Percentiles rank a stretch among this genome's conserved stretches.
phyloP scores from a whole-genome alignment of 2,329 filamentous ascomycete species.

The Aspergillus pseudotamarii region DNA sequence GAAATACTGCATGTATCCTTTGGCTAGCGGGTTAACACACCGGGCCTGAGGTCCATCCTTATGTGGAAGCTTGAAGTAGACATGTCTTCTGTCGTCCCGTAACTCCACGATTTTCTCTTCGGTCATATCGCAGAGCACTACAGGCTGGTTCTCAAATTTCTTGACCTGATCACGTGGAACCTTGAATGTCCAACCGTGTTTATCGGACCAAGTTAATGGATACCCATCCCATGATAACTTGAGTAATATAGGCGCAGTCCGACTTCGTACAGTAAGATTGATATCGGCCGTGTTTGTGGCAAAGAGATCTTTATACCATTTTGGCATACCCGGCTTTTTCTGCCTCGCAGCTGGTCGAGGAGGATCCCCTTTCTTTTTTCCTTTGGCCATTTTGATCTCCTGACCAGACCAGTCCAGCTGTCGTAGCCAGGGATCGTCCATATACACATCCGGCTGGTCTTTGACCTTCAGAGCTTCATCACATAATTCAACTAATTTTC shows the following conservation, averaged over 20 bases:
- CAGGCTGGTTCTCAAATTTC: constrained; percentile 70
- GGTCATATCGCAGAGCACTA: constrained; percentile 73
- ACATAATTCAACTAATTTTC: constrained; percentile 72
- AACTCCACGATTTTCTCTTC: constrained; percentile 71
- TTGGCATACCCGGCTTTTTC: constrained; percentile 91
- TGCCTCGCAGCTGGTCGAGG: constrained; percentile 78
- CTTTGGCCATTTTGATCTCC: constrained; percentile 87
- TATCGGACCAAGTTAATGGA: constrained; percentile 90
- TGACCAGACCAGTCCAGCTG: constrained; percentile 97
- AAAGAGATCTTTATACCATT: constrained; percentile 95
- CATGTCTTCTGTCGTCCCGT: constrained; percentile 64
- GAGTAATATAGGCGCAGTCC: constrained; percentile 82
- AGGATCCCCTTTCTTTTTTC: constrained; percentile 81
- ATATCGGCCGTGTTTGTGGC: constrained; percentile 67
- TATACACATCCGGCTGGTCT: constrained; percentile 67
- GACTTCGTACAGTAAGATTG: constrained; percentile 78
- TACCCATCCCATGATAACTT: constrained; percentile 86
- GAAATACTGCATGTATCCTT: constrained; percentile 87
- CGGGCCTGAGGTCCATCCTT: constrained; percentile 88
- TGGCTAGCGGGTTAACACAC: constrained; percentile 86
- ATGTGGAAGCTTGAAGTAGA: constrained; percentile 93
- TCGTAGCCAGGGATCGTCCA: constrained; percentile 82
- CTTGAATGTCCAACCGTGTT: constrained; percentile 89
- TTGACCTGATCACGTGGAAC: constrained; percentile 65
- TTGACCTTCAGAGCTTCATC: constrained; percentile 78